Conservation (phyloP, 2,329 filamentous ascomycete species). For the Leptographium wingfieldii region DNA sequence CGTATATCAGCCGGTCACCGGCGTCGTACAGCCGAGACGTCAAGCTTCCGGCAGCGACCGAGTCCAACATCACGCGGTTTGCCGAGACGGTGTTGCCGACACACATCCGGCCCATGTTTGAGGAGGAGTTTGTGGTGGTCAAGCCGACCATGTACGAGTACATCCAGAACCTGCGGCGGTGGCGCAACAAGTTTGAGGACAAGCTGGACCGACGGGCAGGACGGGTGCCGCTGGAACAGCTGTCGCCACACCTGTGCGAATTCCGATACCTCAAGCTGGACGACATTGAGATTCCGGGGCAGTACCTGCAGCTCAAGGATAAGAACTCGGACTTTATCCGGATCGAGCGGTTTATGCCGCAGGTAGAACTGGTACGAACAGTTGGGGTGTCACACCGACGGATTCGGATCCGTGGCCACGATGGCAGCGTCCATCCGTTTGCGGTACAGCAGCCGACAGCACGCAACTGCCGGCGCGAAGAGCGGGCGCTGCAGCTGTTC, state of each 20-base stretch:
- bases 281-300: constrained; percentile 92
- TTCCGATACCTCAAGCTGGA: constrained; percentile 98
- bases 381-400: constrained; percentile 86
- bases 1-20: constrained; percentile 82
- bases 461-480: constrained; percentile 82
- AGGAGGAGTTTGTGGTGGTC: constrained; percentile 88
- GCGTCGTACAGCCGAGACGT: constrained; percentile 79
- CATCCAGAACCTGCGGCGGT: constrained; percentile 88
- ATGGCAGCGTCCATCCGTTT: constrained; percentile 94
- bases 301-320: constrained; percentile 94
- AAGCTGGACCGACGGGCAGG: constrained; percentile 77
- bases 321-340: constrained; percentile 98
- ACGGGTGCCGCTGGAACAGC: constrained; percentile 65
- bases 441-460: constrained; percentile 93
- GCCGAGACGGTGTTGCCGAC: constrained; percentile 89
- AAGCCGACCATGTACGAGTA: constrained; percentile 98
- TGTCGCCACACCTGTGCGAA: constrained; percentile 84
- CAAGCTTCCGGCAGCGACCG: constrained; percentile 78
- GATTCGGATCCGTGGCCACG: constrained; percentile 91
- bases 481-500: constrained; percentile 92
- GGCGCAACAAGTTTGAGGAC: constrained; percentile 97
- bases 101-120: constrained; percentile 92
- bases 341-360: constrained; percentile 91
- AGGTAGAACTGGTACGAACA: constrained; percentile 83
- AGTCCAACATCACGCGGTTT: constrained; percentile 93